Evolutionary conservation across 345 rosid genomes (phyloP).

Genomic region (Salix arbutifolia): DNA sequence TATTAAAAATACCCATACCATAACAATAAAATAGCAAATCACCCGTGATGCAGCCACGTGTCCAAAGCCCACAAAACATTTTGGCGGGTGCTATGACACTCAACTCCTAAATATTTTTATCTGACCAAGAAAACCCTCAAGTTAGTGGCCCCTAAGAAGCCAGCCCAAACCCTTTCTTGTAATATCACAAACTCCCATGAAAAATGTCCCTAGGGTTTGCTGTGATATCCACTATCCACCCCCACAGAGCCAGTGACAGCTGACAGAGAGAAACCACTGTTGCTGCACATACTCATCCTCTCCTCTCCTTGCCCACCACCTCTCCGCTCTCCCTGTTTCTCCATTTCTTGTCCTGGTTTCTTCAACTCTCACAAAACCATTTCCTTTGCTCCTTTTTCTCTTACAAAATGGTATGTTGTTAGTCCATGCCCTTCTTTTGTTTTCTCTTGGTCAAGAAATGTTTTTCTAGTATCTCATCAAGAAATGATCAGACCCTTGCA

Average conservation of each 20-base stretch:
- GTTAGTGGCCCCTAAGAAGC: not conserved
- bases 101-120: too few species aligned
- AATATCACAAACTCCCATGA: constrained; percentile 5
- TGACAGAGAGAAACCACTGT: too few species aligned
- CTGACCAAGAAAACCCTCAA: too few species aligned
- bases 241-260: not conserved
- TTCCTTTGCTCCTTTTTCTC: too few species aligned
- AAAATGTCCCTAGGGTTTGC: constrained; percentile 19
- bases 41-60: constrained; percentile 40
- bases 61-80: constrained; percentile 8
- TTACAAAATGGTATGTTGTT: too few species aligned
- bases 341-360: not conserved
- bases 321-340: constrained; percentile 1
- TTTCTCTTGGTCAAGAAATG: too few species aligned
- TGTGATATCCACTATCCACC: constrained; percentile 6
- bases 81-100: constrained; percentile 39
- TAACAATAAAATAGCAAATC: not conserved
- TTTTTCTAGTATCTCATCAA: not conserved
- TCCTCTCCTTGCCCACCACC: not conserved
- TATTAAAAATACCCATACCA: too few species aligned
- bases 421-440: too few species aligned
- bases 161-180: constrained; percentile 14
- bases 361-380: not conserved
- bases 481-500: not conserved
- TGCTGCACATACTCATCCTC: too few species aligned